Evolutionary conservation across 140 eudicot genomes (phyloP), one percentile per base, ranked within the genome.

Genomic region (Anethum foeniculum): DNA sequence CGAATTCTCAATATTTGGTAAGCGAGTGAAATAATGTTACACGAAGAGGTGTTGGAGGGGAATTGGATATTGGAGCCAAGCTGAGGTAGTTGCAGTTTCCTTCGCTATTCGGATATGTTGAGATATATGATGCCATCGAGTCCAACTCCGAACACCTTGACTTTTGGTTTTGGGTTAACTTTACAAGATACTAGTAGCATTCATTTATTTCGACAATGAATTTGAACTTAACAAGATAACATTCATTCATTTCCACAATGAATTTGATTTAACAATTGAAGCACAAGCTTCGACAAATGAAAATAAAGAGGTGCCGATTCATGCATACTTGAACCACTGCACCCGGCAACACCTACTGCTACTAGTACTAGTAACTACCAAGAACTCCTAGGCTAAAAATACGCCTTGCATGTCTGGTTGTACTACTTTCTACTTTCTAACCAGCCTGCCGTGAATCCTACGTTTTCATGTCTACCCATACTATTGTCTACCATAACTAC

Each of bases 391-490:
- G 68, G 68, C 69, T 60, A 11, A 32, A 2, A 9, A 25, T 25
- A 9, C 34, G 69, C 69, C 69, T 30, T 28, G 74, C 74, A 67
- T 67, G 74, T 62, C 13, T 25, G 16, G 25, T 25, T 25, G 16
- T 62, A 25, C 69, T 62, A n/a, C 10, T 58, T 41, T 41, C 74
- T 67, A 9, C 71, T 12, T 32, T 15, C 43, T 32, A 67, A n/a
- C 74, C 43, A 30, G 43, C 39, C 41, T 67, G 74, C 74, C 43
- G 74, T 67, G 43, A 30, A 41, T 67, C 74, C 74, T 32, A 67
- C 74, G 74, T 67, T 67, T 67, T 67, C 74, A 30, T 67, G 43
- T 15, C 28, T 32, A 13, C 23, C 74, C 43, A 67, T 32, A 14
- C n/a, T 14, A 6, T 30, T 67, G 74, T 67, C 74, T 67, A 14